phyloP scores from a whole-genome alignment of 208 protist genomes.

The Trichomonas tenax region DNA sequence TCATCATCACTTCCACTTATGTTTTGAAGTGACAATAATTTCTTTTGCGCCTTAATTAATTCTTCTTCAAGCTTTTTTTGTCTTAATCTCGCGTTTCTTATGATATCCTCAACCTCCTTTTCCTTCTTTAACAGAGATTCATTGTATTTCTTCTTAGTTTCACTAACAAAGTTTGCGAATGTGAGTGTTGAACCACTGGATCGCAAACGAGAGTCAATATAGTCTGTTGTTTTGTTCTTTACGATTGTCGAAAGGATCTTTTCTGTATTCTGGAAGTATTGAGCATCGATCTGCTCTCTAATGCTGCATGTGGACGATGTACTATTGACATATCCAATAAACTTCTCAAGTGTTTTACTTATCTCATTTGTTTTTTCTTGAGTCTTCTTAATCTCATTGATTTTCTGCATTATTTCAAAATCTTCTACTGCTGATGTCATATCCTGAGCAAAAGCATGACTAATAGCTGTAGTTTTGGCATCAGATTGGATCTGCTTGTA shows the following conservation, averaged over 20 bases:
- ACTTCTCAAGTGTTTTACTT: not conserved
- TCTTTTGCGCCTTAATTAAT: not conserved
- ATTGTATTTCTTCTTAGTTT: not conserved
- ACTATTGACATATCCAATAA: not conserved
- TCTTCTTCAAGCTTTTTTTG: not conserved
- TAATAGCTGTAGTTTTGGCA: not conserved
- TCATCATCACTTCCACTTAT: not conserved
- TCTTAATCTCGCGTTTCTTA: not conserved
- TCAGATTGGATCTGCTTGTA: not conserved
- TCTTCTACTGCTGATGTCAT: not conserved
- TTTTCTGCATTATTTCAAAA: not conserved
- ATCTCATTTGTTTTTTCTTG: not conserved
- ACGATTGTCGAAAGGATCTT: not conserved
- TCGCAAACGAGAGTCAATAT: not conserved
- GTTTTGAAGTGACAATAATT: not conserved
- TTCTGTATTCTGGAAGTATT: not conserved
- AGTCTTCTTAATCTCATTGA: not conserved
- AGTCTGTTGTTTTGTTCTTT: not conserved
- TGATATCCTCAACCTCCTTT: not conserved
- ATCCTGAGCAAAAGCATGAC: not conserved
- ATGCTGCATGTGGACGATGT: not conserved
- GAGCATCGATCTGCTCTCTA: not conserved
- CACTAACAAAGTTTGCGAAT: not conserved
- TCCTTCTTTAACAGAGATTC: not conserved
- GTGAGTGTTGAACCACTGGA: not conserved